Conservation (phyloP, 75 land plant species). For the Pinus albicaulis region DNA sequence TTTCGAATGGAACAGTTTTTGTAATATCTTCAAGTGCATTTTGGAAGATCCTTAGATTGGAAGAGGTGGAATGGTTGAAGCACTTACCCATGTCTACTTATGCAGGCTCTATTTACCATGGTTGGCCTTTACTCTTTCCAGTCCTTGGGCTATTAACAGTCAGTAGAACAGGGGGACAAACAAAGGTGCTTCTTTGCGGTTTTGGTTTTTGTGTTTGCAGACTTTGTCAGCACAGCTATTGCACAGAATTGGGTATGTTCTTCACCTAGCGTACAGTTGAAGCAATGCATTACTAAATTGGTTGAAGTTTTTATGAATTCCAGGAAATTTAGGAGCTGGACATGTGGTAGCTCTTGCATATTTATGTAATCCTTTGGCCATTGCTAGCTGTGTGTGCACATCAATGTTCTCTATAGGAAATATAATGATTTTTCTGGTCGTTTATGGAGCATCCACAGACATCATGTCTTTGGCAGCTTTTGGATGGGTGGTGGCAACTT, state of each 20-base stretch:
- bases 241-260: too few relatives aligned
- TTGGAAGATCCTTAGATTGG: conserved; percentile 88
- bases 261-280: conserved; percentile 13
- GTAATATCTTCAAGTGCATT: conserved; percentile 83
- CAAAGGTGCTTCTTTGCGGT: conserved; percentile 44
- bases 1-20: conserved; percentile 91
- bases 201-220: conserved; percentile 70
- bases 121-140: too few relatives aligned
- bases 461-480: conserved; percentile 68
- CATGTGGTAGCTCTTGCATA: conserved; percentile 73
- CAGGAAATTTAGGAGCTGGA: conserved; percentile 37
- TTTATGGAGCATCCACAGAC: conserved; percentile 79
- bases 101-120: too few relatives aligned
- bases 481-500: conserved; percentile 76
- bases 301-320: conserved; percentile 7
- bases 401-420: conserved; percentile 79
- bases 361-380: conserved; percentile 81
- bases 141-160: too few relatives aligned
- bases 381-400: conserved; percentile 71
- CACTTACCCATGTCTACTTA: too few relatives aligned
- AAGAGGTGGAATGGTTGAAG: too few relatives aligned
- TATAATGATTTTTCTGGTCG: conserved; percentile 40
- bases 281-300: conserved; percentile 28
- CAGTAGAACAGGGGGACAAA: conserved; percentile 36
- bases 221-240: conserved; percentile 36